phyloP scores from a whole-genome alignment of 306 rosid genomes.

The Cicer yamashitae region DNA sequence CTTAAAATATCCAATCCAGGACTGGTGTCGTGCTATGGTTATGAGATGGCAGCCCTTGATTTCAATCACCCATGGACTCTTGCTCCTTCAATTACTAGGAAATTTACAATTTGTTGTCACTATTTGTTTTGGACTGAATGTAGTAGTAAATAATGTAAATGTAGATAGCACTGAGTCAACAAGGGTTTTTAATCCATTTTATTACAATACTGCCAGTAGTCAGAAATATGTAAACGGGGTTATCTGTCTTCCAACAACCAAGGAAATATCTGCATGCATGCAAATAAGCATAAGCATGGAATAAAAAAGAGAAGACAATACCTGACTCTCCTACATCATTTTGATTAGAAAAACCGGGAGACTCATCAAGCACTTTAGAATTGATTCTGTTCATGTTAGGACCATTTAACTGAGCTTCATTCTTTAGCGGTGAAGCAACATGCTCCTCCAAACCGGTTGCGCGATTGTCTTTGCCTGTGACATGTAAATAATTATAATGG shows the following conservation, averaged over 20 bases:
- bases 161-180: conserved; percentile 1
- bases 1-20: background rate
- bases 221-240: conserved; percentile 23
- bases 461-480: conserved; percentile 48
- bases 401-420: conserved; percentile 59
- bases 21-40: background rate
- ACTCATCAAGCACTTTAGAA: conserved; percentile 63
- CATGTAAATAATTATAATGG: conserved; percentile 30
- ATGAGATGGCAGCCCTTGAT: background rate
- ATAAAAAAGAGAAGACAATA: conserved; percentile 43
- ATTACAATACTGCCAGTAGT: conserved; percentile 5
- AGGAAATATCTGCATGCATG: conserved; percentile 14
- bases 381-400: conserved; percentile 48
- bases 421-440: conserved; percentile 52
- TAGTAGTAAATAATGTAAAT: background rate
- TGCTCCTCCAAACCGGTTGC: conserved; percentile 51
- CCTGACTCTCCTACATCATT: conserved; percentile 66
- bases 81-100: background rate
- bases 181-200: background rate
- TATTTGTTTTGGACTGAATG: background rate
- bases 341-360: conserved; percentile 67
- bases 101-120: background rate
- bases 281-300: conserved; percentile 10
- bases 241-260: conserved; percentile 32
- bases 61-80: background rate